Evolutionary conservation across 352 stramenopile species (phyloP), one percentile per base, ranked within the genome.

Genomic region (Peronospora belbahrii): DNA sequence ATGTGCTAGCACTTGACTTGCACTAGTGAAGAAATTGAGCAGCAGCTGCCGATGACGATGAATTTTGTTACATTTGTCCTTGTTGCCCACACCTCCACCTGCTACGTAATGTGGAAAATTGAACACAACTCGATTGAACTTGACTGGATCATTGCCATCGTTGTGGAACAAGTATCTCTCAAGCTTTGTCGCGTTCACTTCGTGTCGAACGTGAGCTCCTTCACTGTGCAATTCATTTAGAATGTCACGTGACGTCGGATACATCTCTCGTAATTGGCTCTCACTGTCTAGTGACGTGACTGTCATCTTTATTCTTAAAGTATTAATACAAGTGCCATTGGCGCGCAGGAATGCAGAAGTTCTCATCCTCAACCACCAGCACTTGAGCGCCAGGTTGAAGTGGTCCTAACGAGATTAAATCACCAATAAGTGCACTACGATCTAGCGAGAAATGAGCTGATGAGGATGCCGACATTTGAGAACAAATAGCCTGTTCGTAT

Each of bases 71-170:
- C 74, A 68, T 52, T 75, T 76, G 42, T 60, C 53, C 49, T 74
- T 75, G 57, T 66, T 62, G 32, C 57, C 57, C 28, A 50, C 47
- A 37, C 67, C 82, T 37, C 75, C 77, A 34, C 75, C 72, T n/a
- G 83, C 76, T 18, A 75, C 79, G 39, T 75, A 89, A 42, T 94
- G 80, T 25, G 82, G 82, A 50, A 90, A 94, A 49, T 94, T 94
- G 63, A 94, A 94, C 43, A 94, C 75, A 43, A 94, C 67, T 15
- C 76, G 67, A 40, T 91, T 78, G 22, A 86, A 85, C 14, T 15
- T 40, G 24, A 37, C 14, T 0, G 38, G 9, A 4, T 27, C 36
- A 5, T n/a, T n/a, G n/a, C 7, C 42, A 30, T 23, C 23, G 10
- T 48, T 23, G 13, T 55, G 20, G 25, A 48, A 50, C 2, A 56